Evolutionary conservation across 2,329 filamentous ascomycete species (phyloP), one percentile per base, ranked within the genome.

Genomic region (Huntiella moniliformis): DNA sequence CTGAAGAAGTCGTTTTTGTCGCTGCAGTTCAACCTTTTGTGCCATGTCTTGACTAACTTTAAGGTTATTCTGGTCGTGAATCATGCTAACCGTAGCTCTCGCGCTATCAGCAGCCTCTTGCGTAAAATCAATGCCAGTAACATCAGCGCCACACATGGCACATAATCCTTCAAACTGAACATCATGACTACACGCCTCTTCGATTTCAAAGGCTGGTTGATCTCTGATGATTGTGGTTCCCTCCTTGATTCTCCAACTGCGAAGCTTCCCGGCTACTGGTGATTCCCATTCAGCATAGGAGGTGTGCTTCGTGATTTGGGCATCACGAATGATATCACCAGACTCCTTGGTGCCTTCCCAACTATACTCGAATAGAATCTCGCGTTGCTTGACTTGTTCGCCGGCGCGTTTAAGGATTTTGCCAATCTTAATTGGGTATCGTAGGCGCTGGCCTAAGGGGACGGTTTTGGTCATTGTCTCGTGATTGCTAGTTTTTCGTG

Each of bases 361-460:
- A 51, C 77, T 78, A 69, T 95, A 98, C 60, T 82, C 76, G 59
- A 98, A 78, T 47, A 96, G 70, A 46, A 77, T 71, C 56, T 86
- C 81, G 57, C 84, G 68, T 61, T 81, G 81, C 56, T 75, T 71
- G 56, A 98, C 73, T 51, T 71, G 58, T 55, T 94, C 84, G 61
- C 82, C 81, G 15, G 74, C 73, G 53, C 70, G 66, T 61, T 85
- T 86, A 53, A 88, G 73, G 51, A 96, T 71, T 61, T 84, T 81
- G 55, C 79, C 86, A 62, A 98, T 79, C 54, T 81, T 93, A 63
- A 96, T 87, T 56, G 91, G 91, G 63, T 96, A 98, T 62, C 81
- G 82, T 54, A 95, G 74, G 62, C 74, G 68, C 54, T 68, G 62
- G 56, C 74, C 74, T 48, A 77, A 58, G 46, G 61, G 65, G 48